phyloP scores from a whole-genome alignment of 2,329 filamentous ascomycete genomes.

The Botryotinia calthae region DNA sequence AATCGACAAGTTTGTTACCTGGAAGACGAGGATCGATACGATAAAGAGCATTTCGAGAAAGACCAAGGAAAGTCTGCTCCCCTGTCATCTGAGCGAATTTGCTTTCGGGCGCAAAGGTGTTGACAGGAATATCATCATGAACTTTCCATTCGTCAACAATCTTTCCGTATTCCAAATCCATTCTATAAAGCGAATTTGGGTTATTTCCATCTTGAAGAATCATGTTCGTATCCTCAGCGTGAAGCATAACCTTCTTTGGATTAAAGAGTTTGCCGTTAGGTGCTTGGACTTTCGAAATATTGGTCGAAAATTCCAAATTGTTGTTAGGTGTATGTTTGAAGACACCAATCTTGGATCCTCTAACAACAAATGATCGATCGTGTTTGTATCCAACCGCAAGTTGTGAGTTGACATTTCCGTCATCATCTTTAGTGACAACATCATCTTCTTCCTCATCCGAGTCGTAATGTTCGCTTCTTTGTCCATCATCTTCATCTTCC shows the following conservation, averaged over 20 bases:
- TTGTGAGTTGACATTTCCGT: conserved; percentile 87
- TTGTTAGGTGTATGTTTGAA: conserved; percentile 96
- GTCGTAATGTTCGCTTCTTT: conserved; percentile 71
- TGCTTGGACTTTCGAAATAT: conserved; percentile 92
- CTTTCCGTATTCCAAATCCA: conserved; percentile 98
- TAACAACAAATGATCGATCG: conserved; percentile 93
- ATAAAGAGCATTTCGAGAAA: conserved; percentile 90
- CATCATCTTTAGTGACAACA: conserved; percentile 62
- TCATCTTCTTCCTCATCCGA: conserved; percentile 79
- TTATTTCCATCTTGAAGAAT: conserved; percentile 51
- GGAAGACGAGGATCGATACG: conserved; percentile 87
- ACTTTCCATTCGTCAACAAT: conserved; percentile 99
- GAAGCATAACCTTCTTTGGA: conserved; percentile 63
- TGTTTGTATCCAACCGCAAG: conserved; percentile 96
- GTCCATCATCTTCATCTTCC: conserved; percentile 61
- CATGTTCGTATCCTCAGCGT: conserved; percentile 40
- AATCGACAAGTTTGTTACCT: conserved; percentile 89
- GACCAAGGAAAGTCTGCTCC: conserved; percentile 91
- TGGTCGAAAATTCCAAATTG: conserved; percentile 91
- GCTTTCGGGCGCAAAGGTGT: conserved; percentile 90
- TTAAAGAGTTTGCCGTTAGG: conserved; percentile 84
- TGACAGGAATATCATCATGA: conserved; percentile 91
- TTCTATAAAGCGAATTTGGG: conserved; percentile 88
- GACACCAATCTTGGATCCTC: conserved; percentile 96
- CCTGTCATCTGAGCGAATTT: conserved; percentile 98